phyloP scores from a whole-genome alignment of 2,329 filamentous ascomycete species.

The Sphaceloma murrayae region DNA sequence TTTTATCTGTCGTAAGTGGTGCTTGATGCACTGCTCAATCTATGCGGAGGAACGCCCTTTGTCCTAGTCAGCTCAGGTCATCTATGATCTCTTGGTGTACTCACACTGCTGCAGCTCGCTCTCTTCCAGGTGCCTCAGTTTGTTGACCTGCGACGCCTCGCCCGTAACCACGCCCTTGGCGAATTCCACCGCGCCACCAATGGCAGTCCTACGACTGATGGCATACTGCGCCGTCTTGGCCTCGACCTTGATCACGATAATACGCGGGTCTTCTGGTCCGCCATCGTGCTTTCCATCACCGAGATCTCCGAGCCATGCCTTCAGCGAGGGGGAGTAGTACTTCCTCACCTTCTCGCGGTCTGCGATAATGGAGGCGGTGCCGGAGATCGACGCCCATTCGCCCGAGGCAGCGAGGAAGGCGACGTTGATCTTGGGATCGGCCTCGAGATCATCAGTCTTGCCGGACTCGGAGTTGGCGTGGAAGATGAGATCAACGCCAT shows the following conservation, averaged over 20 bases:
- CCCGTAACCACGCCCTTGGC: slow-evolving; percentile 68
- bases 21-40: too few species aligned
- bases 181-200: slow-evolving; percentile 59
- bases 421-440: slow-evolving; percentile 67
- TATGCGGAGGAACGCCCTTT: slow-evolving; percentile 13
- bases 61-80: background rate
- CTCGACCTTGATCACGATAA: slow-evolving; percentile 70
- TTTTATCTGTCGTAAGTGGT: too few species aligned
- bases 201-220: slow-evolving; percentile 46
- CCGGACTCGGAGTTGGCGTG: slow-evolving; percentile 84
- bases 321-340: slow-evolving; percentile 63
- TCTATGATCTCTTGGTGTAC: slow-evolving; percentile 11
- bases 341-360: slow-evolving; percentile 60
- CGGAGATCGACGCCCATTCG: slow-evolving; percentile 82
- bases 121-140: slow-evolving; percentile 62
- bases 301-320: slow-evolving; percentile 80
- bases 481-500: slow-evolving; percentile 75
- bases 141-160: slow-evolving; percentile 61
- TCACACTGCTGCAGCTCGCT: slow-evolving; percentile 53
- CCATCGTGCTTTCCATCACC: slow-evolving; percentile 77
- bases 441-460: slow-evolving; percentile 71
- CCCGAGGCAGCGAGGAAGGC: slow-evolving; percentile 61
- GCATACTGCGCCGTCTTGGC: slow-evolving; percentile 64
- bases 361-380: slow-evolving; percentile 57
- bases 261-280: slow-evolving; percentile 68